Evolutionary conservation across 2,329 filamentous ascomycete species (phyloP), one percentile per base, ranked within the genome.

Genomic region (Colletotrichum sojae): DNA sequence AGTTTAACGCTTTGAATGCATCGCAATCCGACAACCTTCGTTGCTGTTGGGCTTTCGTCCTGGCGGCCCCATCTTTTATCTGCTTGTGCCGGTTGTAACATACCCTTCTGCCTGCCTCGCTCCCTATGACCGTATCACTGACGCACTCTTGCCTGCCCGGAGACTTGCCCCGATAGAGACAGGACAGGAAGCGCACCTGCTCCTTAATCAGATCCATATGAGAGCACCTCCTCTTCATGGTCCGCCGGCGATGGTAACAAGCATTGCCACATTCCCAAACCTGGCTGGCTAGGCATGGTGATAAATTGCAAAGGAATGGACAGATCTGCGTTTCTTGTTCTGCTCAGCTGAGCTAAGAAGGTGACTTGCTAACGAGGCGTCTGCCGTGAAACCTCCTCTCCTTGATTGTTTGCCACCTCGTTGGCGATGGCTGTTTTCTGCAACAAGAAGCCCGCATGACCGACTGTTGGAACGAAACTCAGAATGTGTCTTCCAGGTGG

Each of bases 81-180:
- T 60, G 62, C 20, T 60, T 60, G 66, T 45, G 55, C 51, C 31
- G 20, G 25, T 49, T 49, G 66, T 69, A 54, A 60, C 55, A 55
- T 59, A 49, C 27, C 43, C 55, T 39, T 43, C 49, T 61, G 43
- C 27, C 55, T 54, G 55, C 62, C 60, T 62, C 62, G 65, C 45
- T 36, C 49, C 66, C 60, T 45, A 43, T 53, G 22, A 46, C 57
- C 46, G 9, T 56, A 39, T 43, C 25, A 39, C 25, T 20, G 60
- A 45, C 54, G 61, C 49, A 69, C 61, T 65, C 8, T 39, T 65
- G 54, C 45, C 31, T 64, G 55, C 22, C 49, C 66, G 55, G 66
- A 69, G 55, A 61, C 55, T 68, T 61, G 66, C 62, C 55, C 62
- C 66, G 48, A 69, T 66, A 60, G 31, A 66, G 55, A 31, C 62